Conservation (phyloP, 176 grass and related monocot genomes). For the Chloris gayana region DNA sequence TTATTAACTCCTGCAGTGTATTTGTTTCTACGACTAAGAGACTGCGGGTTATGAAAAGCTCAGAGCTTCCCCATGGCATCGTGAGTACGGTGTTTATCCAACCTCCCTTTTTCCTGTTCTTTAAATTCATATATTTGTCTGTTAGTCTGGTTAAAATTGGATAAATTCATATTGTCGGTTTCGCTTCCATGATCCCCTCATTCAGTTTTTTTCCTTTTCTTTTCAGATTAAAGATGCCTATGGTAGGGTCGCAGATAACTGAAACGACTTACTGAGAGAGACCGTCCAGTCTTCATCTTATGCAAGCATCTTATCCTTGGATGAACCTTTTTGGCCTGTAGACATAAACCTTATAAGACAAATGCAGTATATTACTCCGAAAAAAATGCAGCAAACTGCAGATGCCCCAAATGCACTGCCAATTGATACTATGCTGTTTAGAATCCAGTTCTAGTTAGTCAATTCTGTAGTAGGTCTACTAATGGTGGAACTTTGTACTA, state of each 20-base stretch:
- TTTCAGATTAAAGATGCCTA: conserved; percentile 32
- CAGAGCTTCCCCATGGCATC: conserved; percentile 49
- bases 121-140: background rate
- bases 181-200: conserved; percentile 6
- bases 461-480: conserved; percentile 20
- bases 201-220: background rate
- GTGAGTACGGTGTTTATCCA: conserved; percentile 37
- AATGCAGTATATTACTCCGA: too few relatives aligned
- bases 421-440: conserved; percentile 36
- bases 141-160: background rate
- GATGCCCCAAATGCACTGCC: background rate
- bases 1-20: conserved; percentile 50
- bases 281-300: conserved; percentile 14
- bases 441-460: background rate
- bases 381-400: conserved; percentile 20
- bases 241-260: conserved; percentile 13
- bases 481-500: conserved; percentile 10
- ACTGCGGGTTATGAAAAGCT: conserved; percentile 77
- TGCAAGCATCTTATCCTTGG: background rate
- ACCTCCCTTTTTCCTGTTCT: background rate
- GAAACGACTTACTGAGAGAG: background rate
- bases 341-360: conserved; percentile 38
- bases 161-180: background rate
- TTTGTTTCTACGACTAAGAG: conserved; percentile 70
- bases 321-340: conserved; percentile 36